phyloP scores from a whole-genome alignment of 129 eudicot genomes.

The Pittosporum tobira region DNA sequence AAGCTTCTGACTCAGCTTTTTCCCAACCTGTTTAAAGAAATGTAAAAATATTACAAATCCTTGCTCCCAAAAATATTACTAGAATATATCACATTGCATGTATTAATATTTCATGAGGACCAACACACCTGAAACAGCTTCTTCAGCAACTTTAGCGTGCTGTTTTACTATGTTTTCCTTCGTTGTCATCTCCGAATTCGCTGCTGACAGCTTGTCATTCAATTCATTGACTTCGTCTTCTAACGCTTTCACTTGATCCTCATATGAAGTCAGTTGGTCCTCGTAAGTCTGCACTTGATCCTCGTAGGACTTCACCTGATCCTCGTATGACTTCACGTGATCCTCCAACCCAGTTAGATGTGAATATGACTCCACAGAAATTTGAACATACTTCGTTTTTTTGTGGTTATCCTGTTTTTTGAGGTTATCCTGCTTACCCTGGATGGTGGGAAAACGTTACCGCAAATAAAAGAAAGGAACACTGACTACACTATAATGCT shows the following conservation, averaged over 20 bases:
- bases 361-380: conserved; percentile 76
- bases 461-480: too few species aligned
- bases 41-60: not conserved
- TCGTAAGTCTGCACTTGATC: conserved; percentile 63
- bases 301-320: conserved; percentile 23
- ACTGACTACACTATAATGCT: not conserved
- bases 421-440: conserved; percentile 50
- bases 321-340: conserved; percentile 37
- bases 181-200: conserved; percentile 66
- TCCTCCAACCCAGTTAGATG: conserved; percentile 89
- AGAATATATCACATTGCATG: not conserved
- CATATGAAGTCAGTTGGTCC: conserved; percentile 55
- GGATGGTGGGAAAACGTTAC: conserved; percentile 11
- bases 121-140: conserved; percentile 87
- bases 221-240: conserved; percentile 55
- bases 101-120: not conserved
- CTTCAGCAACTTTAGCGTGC: conserved; percentile 96
- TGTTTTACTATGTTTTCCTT: conserved; percentile 87
- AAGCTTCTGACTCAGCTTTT: conserved; percentile 94
- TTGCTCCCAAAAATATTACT: not conserved
- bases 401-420: conserved; percentile 63
- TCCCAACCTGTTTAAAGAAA: conserved; percentile 76
- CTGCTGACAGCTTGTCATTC: conserved; percentile 69
- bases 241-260: conserved; percentile 44
- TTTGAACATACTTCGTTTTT: conserved; percentile 77